A percentile compares a stretch with the other conserved stretches of the same genome.
Conservation (phyloP, 2,329 filamentous ascomycete species). For the Eutypa lata region DNA sequence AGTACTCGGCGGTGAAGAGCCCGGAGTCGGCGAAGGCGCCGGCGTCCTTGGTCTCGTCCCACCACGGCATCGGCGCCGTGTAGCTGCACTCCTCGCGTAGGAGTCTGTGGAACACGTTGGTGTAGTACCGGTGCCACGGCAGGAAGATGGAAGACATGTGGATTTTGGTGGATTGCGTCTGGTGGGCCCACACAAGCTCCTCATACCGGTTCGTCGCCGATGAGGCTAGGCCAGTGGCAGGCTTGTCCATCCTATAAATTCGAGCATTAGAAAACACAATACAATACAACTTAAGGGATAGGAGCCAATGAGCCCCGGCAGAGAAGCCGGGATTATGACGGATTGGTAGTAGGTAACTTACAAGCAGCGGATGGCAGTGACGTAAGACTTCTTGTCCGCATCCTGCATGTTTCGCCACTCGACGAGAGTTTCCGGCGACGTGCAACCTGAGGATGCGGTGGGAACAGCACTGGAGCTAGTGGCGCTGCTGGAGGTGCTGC, state of each 20-base stretch:
- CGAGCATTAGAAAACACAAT: background rate
- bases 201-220: slow-evolving; percentile 28
- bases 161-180: slow-evolving; percentile 28
- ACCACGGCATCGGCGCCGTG: slow-evolving; percentile 29
- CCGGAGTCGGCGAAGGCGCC: slow-evolving; percentile 25
- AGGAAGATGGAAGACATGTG: slow-evolving; percentile 31
- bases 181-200: slow-evolving; percentile 30
- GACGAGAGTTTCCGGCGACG: slow-evolving; percentile 25
- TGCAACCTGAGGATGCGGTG: slow-evolving; percentile 5
- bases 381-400: slow-evolving; percentile 26
- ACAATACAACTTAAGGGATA: no score
- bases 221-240: slow-evolving; percentile 23
- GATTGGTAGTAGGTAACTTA: background rate
- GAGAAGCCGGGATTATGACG: background rate
- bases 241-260: slow-evolving; percentile 11
- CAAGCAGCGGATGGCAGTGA: slow-evolving; percentile 28
- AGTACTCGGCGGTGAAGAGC: slow-evolving; percentile 26
- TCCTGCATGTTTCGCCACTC: slow-evolving; percentile 30
- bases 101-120: slow-evolving; percentile 28
- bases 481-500: background rate
- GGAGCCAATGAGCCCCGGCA: background rate
- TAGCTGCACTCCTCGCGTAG: slow-evolving; percentile 31
- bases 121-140: slow-evolving; percentile 31
- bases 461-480: background rate
- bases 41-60: slow-evolving; percentile 33